These are phyloP conservation scores for Colletotrichum tamarilloi DNA, from an alignment of 2,329 filamentous ascomycete genomes.

Conservation along the genomic window DNA sequence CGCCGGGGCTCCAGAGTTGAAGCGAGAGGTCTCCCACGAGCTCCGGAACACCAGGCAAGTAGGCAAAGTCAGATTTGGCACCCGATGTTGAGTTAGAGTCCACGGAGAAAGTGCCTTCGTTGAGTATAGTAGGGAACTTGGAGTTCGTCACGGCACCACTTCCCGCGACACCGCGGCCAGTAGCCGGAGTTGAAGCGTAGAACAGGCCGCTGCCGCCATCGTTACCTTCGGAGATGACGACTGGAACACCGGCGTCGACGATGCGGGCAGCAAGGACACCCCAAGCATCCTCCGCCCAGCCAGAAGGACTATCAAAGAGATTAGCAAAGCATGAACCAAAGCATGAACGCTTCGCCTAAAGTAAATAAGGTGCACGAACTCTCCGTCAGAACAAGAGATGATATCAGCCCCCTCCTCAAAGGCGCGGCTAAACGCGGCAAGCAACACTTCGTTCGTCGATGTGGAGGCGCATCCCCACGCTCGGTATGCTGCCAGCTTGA, in stretches of 20 bases:
- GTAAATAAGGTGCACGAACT: background rate
- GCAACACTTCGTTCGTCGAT: constrained; percentile 51
- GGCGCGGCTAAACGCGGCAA: constrained; percentile 54
- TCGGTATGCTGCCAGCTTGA: constrained; percentile 52
- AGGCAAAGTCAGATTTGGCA: constrained; percentile 10
- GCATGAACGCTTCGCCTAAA: constrained; percentile 39
- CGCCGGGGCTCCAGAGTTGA: constrained; percentile 34
- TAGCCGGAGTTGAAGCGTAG: constrained; percentile 38
- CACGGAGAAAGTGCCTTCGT: constrained; percentile 15
- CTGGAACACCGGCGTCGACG: constrained; percentile 42
- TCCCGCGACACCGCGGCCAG: constrained; percentile 32
- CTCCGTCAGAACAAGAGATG: constrained; percentile 44
- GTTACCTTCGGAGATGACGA: constrained; percentile 44
- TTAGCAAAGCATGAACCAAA: constrained; percentile 39
- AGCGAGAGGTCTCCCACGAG: constrained; percentile 27
- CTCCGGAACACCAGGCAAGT: background rate
- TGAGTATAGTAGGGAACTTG: constrained; percentile 14
- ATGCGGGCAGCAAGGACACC: constrained; percentile 42
- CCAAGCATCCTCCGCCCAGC: constrained; percentile 44
- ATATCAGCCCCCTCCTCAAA: constrained; percentile 53
- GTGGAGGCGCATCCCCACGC: constrained; percentile 49
- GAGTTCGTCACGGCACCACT: constrained; percentile 41
- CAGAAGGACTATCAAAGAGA: constrained; percentile 36
- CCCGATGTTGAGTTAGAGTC: constrained; percentile 6
- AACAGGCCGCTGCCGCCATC: constrained; percentile 39